Base-by-base conservation (phyloP, 768 basidiomycete genomes). In the Collybia sp. region DNA sequence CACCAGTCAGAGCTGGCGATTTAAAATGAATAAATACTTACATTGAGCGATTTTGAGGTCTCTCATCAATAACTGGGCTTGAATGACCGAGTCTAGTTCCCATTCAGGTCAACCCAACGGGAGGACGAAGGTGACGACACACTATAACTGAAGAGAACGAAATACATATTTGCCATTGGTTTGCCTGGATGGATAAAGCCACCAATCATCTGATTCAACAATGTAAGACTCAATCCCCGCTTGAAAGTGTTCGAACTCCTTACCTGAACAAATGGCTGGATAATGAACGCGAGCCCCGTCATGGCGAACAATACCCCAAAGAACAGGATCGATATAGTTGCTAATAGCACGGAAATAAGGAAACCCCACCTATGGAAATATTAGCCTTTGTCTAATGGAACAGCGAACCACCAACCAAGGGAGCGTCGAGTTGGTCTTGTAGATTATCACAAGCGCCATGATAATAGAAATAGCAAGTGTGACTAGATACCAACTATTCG, bases 81-180 rank as follows among this genome's bases (percentile, higher is more conserved):
- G 74, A 12, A 39, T 67, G n/a, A 74, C 73, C 18, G 72, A 69
- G 52, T 76, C 69, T 71, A 40, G 12, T 31, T 25, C 8, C 25
- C 25, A 25, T 25, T 30, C 38, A 30, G 39, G 18, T 40, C 15
- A 18, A 41, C 20, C 38, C 16, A 13, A 12, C 31, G 12, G 10
- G 15, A 38, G 6, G 31, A 30, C n/a, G 2, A 43, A 12, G 17
- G 34, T 4, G 38, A 51, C 18, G 37, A 53, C 65, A 58, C 31
- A 73, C 73, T 74, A 51, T 73, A 75, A 42, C 76, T 65, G 54
- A 66, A 76, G 35, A 79, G 60, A 37, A 73, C 65, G 47, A 76
- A 75, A 58, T 82, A 83, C 66, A 85, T 79, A 58, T 84, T 85
- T n/a, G 82, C 81, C 46, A 82, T 76, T 1, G 81, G 80, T 51